Percentiles rank a stretch among this genome's conserved stretches.
Conservation (phyloP, 345 rosid genomes). For the Limnanthes douglasii region DNA sequence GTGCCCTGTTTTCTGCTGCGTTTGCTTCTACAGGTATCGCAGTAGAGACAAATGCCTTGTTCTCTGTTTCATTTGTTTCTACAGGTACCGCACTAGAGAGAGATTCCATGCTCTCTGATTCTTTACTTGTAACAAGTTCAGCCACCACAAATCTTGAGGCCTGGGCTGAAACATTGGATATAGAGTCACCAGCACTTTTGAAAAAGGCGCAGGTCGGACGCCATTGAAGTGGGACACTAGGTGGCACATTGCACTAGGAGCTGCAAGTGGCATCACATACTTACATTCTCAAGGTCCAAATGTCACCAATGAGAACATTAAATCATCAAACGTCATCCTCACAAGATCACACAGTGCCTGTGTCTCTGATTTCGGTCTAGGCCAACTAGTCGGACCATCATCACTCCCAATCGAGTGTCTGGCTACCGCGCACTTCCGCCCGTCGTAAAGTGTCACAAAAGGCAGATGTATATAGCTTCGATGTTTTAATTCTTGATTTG, state of each 20-base stretch:
- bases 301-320: conserved; percentile 69
- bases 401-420: conserved; percentile 62
- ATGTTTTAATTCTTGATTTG: conserved; percentile 72
- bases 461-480: conserved; percentile 95
- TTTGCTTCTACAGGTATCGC: conserved; percentile 9
- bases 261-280: conserved; percentile 56
- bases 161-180: conserved; percentile 2
- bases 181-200: conserved; percentile 9
- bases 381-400: conserved; percentile 51
- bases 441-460: conserved; percentile 80
- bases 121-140: conserved; percentile 4
- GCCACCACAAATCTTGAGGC: not conserved
- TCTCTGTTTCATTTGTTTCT: too few relatives aligned
- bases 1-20: too few relatives aligned
- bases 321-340: conserved; percentile 81
- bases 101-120: too few relatives aligned
- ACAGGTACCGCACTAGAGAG: too few relatives aligned
- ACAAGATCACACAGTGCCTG: conserved; percentile 46
- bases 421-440: conserved; percentile 95
- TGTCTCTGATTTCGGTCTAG: conserved; percentile 70
- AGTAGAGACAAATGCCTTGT: too few relatives aligned
- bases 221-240: conserved; percentile 65
- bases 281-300: conserved; percentile 53
- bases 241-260: conserved; percentile 52
- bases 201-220: conserved; percentile 50